Evolutionary conservation across 208 protist species (phyloP).

Genomic region (Strigomonas culicis): DNA sequence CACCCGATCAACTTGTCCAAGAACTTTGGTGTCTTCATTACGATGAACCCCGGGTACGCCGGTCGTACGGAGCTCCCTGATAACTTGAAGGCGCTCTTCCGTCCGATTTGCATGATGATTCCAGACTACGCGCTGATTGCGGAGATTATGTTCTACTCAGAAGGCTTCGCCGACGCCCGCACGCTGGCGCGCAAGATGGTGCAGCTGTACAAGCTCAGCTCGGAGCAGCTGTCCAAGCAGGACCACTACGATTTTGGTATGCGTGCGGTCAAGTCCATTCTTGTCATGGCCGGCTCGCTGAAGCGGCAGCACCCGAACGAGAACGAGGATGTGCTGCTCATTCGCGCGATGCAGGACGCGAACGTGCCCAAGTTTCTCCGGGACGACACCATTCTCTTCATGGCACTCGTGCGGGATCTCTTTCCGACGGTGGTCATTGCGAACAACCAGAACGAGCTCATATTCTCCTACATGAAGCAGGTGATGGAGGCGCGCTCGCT

Average conservation of each 20-base stretch:
- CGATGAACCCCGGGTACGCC: slow-evolving; percentile 98
- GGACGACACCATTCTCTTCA: slow-evolving; percentile 94
- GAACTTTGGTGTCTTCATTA: slow-evolving; percentile 97
- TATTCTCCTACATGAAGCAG: slow-evolving; percentile 72
- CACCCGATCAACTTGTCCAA: slow-evolving; percentile 88
- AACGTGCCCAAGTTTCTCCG: slow-evolving; percentile 95
- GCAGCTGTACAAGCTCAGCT: slow-evolving; percentile 95
- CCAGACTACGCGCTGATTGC: slow-evolving; percentile 97
- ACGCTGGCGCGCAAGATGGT: slow-evolving; percentile 95
- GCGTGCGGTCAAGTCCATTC: slow-evolving; percentile 95
- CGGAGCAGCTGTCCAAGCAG: slow-evolving; percentile 95
- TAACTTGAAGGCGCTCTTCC: slow-evolving; percentile 97
- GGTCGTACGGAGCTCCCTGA: slow-evolving; percentile 97
- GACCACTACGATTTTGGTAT: slow-evolving; percentile 97
- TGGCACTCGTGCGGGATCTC: slow-evolving; percentile 91
- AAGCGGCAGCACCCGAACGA: slow-evolving; percentile 89
- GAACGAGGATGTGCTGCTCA: slow-evolving; percentile 94
- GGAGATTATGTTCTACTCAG: slow-evolving; percentile 97
- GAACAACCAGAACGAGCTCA: slow-evolving; percentile 70
- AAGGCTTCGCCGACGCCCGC: slow-evolving; percentile 95
- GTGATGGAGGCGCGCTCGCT: slow-evolving; percentile 68
- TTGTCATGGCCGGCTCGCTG: slow-evolving; percentile 92
- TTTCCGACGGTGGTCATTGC: slow-evolving; percentile 89
- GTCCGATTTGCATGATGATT: slow-evolving; percentile 97
- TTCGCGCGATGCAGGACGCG: slow-evolving; percentile 92